A percentile compares a stretch with the other conserved stretches of the same genome.
phyloP scores from a whole-genome alignment of 2,329 filamentous ascomycete species.

The Didymellaceae sp. region DNA sequence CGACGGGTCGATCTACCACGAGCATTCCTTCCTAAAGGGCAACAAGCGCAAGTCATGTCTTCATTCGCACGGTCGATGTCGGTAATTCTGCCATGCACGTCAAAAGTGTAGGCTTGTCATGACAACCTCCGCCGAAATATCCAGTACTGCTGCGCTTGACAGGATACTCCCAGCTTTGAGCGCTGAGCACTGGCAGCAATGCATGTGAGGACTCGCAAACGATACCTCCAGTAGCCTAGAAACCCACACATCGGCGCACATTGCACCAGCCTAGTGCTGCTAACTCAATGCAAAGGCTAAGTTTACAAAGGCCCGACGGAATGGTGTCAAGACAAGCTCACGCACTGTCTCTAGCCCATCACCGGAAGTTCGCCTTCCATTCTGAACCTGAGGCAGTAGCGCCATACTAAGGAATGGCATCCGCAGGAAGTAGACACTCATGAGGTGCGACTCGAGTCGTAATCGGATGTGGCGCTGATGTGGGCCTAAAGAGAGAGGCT shows the following conservation, averaged over 20 bases:
- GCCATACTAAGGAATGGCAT: not conserved
- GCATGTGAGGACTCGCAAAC: conserved; percentile 5
- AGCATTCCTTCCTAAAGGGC: no score
- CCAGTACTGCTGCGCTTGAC: not conserved
- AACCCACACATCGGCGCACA: not conserved
- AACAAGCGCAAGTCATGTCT: no score
- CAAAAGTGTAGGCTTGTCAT: not conserved
- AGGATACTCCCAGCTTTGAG: no score
- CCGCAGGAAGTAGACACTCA: not conserved
- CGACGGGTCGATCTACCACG: no score
- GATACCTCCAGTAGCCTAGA: conserved; percentile 1
- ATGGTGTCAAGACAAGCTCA: conserved; percentile 5
- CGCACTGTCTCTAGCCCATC: not conserved
- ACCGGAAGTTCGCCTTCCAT: conserved; percentile 3
- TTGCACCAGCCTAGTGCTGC: not conserved
- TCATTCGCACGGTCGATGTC: no score
- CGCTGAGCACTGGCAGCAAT: not conserved
- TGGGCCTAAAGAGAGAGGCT: not conserved
- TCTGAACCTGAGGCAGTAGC: not conserved
- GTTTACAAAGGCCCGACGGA: not conserved
- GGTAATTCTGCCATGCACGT: no score
- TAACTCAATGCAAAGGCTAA: not conserved
- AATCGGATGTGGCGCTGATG: conserved; percentile 13
- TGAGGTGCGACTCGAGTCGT: conserved; percentile 1
- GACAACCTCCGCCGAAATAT: not conserved